Conservation (phyloP, 176 grass and related monocot genomes). For the Aegilops longissima region DNA sequence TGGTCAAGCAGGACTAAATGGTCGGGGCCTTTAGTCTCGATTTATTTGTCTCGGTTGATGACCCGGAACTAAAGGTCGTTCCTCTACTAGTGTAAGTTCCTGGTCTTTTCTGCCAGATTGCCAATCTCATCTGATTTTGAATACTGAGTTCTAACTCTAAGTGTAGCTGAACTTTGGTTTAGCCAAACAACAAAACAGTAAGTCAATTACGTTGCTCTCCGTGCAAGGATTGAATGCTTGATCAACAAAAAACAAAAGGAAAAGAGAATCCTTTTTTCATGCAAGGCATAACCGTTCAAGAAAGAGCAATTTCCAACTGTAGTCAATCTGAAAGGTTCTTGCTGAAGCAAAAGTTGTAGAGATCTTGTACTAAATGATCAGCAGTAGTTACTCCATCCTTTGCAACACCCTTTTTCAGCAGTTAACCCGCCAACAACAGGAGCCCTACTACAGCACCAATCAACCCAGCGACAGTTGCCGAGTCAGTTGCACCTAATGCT, state of each 20-base stretch:
- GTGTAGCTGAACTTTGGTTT: background rate
- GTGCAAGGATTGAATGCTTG: background rate
- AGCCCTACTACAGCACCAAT: constrained; percentile 51
- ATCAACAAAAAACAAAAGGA: background rate
- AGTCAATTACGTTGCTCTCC: background rate
- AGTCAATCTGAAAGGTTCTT: constrained; percentile 82
- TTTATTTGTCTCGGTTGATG: too few relatives aligned
- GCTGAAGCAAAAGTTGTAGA: constrained; percentile 62
- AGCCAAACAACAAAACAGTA: background rate
- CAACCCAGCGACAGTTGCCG: constrained; percentile 50
- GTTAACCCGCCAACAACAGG: constrained; percentile 54
- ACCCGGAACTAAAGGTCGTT: too few relatives aligned
- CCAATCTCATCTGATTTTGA: background rate
- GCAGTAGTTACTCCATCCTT: constrained; percentile 59
- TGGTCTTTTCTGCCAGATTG: background rate
- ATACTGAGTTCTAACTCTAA: background rate
- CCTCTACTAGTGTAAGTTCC: too few relatives aligned
- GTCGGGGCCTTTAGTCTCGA: too few relatives aligned
- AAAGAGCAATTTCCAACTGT: constrained; percentile 36
- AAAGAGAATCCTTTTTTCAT: background rate
- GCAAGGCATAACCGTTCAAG: background rate
- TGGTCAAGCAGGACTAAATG: too few relatives aligned
- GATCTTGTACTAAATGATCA: constrained; percentile 59
- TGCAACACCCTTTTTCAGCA: constrained; percentile 38
- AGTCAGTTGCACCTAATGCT: constrained; percentile 46